Evolutionary conservation across 179 eudicot species (phyloP).

Genomic region (Drosera spatulata): DNA sequence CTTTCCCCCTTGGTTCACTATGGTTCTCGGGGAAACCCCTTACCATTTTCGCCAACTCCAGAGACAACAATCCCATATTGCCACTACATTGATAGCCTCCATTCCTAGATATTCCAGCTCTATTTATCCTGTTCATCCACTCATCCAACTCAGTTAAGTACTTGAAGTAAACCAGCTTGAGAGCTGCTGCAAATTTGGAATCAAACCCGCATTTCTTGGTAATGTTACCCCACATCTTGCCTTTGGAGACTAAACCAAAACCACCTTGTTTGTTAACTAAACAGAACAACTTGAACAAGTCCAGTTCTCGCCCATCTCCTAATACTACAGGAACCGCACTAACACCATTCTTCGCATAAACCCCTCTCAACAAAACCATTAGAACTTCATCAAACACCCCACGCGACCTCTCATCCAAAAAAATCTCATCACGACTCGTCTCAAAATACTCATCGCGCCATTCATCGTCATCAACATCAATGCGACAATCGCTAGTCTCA

Average conservation of each 20-base stretch:
- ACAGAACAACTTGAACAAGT: conserved; percentile 71
- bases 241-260: conserved; percentile 40
- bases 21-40: conserved; percentile 14
- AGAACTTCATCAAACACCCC: conserved; percentile 62
- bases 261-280: conserved; percentile 65
- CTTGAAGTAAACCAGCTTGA: conserved; percentile 55
- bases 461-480: conserved; percentile 25
- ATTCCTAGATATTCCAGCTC: conserved; percentile 20
- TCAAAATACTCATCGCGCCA: conserved; percentile 21
- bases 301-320: conserved; percentile 51
- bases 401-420: conserved; percentile 2
- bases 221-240: conserved; percentile 59
- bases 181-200: conserved; percentile 18
- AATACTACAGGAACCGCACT: conserved; percentile 51
- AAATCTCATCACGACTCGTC: conserved; percentile 29
- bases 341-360: conserved; percentile 29
- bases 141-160: conserved; percentile 66
- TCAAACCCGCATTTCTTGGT: conserved; percentile 49
- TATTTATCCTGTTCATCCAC: conserved; percentile 33
- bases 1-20: conserved; percentile 12
- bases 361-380: conserved; percentile 36
- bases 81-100: conserved; percentile 30
- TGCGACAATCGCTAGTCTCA: conserved; percentile 4
- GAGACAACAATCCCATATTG: conserved; percentile 36
- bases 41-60: conserved; percentile 36